These are phyloP conservation scores for Pittosporum tobira DNA, from an alignment of 129 eudicot genomes.

Conservation along the genomic window DNA sequence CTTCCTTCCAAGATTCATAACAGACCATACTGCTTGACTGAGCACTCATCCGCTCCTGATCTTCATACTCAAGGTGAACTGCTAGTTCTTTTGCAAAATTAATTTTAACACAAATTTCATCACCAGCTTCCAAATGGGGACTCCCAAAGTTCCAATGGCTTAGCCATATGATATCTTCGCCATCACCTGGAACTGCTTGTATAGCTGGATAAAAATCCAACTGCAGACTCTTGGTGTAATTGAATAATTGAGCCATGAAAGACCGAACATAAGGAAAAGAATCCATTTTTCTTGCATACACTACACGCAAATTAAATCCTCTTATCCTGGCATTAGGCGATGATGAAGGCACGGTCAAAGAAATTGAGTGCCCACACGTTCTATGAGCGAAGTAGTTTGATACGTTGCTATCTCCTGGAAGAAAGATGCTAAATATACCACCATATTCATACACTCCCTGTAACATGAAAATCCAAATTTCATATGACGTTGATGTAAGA, in stretches of 20 bases:
- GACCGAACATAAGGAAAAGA: neutral
- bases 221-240: slow-evolving; percentile 16
- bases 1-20: no score
- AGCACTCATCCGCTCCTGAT: no score
- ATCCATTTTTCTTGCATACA: neutral
- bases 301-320: slow-evolving; percentile 7
- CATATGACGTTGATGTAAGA: neutral
- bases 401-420: neutral
- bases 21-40: no score
- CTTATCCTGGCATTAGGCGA: slow-evolving; percentile 6
- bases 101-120: slow-evolving; percentile 9
- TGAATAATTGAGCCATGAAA: neutral
- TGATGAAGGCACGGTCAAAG: slow-evolving; percentile 4
- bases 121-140: slow-evolving; percentile 15
- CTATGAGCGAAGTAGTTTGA: neutral
- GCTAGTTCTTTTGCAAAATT: no score
- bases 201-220: slow-evolving; percentile 18
- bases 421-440: neutral
- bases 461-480: neutral
- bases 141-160: slow-evolving; percentile 21
- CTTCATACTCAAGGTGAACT: no score
- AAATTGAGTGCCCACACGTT: neutral
- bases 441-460: neutral
- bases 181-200: slow-evolving; percentile 4
- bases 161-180: slow-evolving; percentile 22